Base-by-base conservation (phyloP, 2,329 filamentous ascomycete genomes). In the Ascochyta koolunga region DNA sequence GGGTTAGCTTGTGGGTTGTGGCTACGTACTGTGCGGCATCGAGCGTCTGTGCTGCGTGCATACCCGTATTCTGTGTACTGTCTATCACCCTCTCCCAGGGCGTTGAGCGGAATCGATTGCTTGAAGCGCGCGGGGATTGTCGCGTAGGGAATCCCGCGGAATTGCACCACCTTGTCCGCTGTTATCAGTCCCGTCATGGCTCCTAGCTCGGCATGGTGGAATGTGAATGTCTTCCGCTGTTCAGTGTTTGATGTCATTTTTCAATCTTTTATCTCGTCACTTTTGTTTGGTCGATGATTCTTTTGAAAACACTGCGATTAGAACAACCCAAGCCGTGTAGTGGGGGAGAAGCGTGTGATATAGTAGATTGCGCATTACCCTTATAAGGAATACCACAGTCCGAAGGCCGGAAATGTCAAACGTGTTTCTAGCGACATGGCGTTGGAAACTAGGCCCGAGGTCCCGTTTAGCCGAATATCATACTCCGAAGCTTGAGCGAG, bases 101-200 rank as follows among this genome's bases (percentile, higher is more conserved):
- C 22, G 3, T 59, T 40, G 0, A 56, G 38, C 4, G 66, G 54
- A 3, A 57, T 29, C 3, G 62, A 67, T 4, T 55, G 58, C 36
- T 61, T 54, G 51, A 69, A 70, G n/a, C 68, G 65, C 1, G 33
- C 56, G 4, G 65, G 54, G 0, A 69, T 43, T 0, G 54, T 59
- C 1, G 65, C 68, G 22, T 61, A 70, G 2, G 65, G 64, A 4
- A 69, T 35, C 0, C 56, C 64, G 8, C 58, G 59, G 39, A 70
- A 69, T 22, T 67, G 64, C 3, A 69, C 65, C 2, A 70, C 62
- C n/a, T 63, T 59, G 29, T 61, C 41, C 13, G 64, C 57, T 5
- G 41, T 39, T 8, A 67, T 22, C 1, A 66, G 8, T 9, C 66
- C 66, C 1, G 54, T 61, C 54, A 69, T 38, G 0, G 32, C n/a